Evolutionary conservation across 441 rosid genomes (phyloP).

Genomic region (Pelargonium fulgidum): DNA sequence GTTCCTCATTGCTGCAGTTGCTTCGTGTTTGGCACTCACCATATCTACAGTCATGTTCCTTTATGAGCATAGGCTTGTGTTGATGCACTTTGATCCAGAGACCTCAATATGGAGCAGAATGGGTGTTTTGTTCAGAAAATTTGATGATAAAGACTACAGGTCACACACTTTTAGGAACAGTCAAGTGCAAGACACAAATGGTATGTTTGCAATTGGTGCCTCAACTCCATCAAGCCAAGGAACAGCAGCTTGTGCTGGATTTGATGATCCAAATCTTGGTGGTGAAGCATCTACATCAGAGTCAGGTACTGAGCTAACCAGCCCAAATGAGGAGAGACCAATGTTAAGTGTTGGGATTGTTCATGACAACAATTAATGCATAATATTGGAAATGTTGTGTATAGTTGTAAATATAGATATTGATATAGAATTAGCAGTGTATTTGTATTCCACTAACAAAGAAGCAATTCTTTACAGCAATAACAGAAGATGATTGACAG

Average conservation of each 20-base stretch:
- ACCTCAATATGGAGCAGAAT: constrained; percentile 5
- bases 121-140: background rate
- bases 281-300: no score
- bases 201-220: constrained; percentile 3
- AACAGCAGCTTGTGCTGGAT: background rate
- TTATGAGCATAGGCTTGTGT: constrained; percentile 16
- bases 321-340: constrained; percentile 14
- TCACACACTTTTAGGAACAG: constrained; percentile 15
- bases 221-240: constrained; percentile 31
- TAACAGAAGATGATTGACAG: no score
- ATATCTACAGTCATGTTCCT: constrained; percentile 30
- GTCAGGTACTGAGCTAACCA: constrained; percentile 6
- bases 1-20: constrained; percentile 38
- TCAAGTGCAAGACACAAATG: no score
- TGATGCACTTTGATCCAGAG: constrained; percentile 10
- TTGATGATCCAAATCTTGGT: background rate
- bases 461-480: no score
- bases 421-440: no score
- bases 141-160: background rate
- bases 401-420: no score
- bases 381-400: no score
- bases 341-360: no score
- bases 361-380: no score
- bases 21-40: constrained; percentile 33
- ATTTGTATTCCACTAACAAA: no score